Conservation (phyloP, 2,329 filamentous ascomycete species). For the Cytospora piceae region DNA sequence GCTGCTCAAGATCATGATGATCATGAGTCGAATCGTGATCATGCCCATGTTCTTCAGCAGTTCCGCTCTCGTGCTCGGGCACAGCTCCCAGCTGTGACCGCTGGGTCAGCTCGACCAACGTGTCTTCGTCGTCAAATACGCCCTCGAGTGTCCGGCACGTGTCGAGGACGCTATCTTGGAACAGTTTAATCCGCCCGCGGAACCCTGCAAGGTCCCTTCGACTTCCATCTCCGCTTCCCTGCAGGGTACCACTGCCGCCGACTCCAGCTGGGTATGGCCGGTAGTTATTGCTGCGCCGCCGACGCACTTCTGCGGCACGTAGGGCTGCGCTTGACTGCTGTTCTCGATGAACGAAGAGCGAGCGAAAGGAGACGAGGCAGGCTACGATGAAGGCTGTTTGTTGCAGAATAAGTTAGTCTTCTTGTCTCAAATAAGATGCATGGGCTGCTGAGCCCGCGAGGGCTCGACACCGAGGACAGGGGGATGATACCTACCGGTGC, state of each 20-base stretch:
- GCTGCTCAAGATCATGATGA: neutral
- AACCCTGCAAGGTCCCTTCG: slow-evolving; percentile 10
- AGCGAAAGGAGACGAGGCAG: slow-evolving; percentile 30
- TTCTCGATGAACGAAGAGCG: slow-evolving; percentile 28
- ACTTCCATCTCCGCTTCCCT: slow-evolving; percentile 19
- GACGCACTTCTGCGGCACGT: slow-evolving; percentile 13
- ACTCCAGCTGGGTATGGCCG: slow-evolving; percentile 6
- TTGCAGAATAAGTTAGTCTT: neutral
- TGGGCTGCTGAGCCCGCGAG: neutral
- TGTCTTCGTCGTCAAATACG: slow-evolving; percentile 21
- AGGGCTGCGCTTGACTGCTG: slow-evolving; percentile 14
- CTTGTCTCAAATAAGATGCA: too few species aligned
- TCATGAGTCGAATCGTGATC: neutral
- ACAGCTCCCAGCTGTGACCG: slow-evolving; percentile 4
- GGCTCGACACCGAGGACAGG: too few species aligned
- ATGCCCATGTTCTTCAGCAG: neutral
- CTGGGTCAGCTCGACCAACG: slow-evolving; percentile 22
- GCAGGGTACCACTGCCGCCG: slow-evolving; percentile 11
- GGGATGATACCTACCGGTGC: slow-evolving; percentile 19
- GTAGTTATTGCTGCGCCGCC: slow-evolving; percentile 21
- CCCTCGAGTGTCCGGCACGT: slow-evolving; percentile 29
- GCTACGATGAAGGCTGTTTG: slow-evolving; percentile 25
- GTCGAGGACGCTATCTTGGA: slow-evolving; percentile 28
- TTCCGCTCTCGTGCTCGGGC: neutral
- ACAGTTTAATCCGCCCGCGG: slow-evolving; percentile 20